These are phyloP conservation scores for Houttuynia cordata DNA, from an alignment of 164 flowering plant genomes.

Conservation along the genomic window DNA sequence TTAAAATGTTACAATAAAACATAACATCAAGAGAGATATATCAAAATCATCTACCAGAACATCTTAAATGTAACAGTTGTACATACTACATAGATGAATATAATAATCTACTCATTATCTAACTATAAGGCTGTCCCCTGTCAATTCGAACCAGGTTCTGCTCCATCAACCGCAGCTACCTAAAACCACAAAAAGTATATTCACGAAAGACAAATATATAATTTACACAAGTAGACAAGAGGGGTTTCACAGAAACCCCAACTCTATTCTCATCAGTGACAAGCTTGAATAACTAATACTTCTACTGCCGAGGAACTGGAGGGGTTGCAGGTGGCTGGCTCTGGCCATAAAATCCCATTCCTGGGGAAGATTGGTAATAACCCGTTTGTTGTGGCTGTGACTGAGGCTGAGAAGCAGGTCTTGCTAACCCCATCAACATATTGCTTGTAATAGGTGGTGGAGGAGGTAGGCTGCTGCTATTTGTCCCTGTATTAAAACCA, in stretches of 20 bases:
- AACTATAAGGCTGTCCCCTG: not conserved
- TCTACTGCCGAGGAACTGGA: slow-evolving; percentile 45
- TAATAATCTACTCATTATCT: no score
- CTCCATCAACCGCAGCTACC: not conserved
- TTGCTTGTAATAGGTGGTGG: slow-evolving; percentile 56
- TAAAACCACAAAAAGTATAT: not conserved
- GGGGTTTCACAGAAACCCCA: not conserved
- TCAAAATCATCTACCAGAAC: no score
- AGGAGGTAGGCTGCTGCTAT: slow-evolving; percentile 27
- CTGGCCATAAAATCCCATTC: slow-evolving; percentile 60
- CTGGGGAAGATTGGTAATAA: slow-evolving; percentile 21
- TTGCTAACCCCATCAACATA: slow-evolving; percentile 32
- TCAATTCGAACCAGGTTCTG: not conserved
- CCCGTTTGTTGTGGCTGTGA: slow-evolving; percentile 19
- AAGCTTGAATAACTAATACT: no score
- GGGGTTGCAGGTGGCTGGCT: slow-evolving; percentile 32
- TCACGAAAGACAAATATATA: not conserved
- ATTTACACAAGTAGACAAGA: slow-evolving; percentile 6
- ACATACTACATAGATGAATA: no score
- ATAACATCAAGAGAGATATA: no score
- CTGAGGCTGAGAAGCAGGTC: slow-evolving; percentile 33
- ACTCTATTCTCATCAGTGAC: not conserved
- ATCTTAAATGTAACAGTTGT: no score
- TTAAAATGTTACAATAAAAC: no score
- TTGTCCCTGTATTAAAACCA: slow-evolving; percentile 15